phyloP scores from a whole-genome alignment of 371 early-diverging fungal genomes.

The Synchytrium microbalum region DNA sequence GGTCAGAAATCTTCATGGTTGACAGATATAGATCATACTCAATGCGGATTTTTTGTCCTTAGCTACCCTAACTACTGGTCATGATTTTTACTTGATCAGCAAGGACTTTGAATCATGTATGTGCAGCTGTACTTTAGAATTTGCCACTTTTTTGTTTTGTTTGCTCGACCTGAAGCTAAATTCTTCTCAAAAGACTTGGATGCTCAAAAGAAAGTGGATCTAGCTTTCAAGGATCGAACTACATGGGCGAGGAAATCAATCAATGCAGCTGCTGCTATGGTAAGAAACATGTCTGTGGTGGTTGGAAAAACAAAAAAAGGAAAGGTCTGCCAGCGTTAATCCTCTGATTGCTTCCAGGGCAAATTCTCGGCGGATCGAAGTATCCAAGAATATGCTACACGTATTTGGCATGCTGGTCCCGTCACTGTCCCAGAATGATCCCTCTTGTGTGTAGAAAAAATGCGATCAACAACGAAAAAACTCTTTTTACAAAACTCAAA shows the following conservation, averaged over 20 bases:
- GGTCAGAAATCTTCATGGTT: too few species aligned
- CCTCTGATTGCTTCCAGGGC: conserved; percentile 29
- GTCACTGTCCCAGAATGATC: too few species aligned
- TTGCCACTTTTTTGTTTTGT: conserved; percentile 8
- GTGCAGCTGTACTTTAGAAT: conserved; percentile 4
- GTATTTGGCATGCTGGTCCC: conserved; percentile 60
- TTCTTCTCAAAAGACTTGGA: conserved; percentile 50
- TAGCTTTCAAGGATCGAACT: conserved; percentile 59
- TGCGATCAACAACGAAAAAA: too few species aligned
- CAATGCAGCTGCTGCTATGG: conserved; percentile 79
- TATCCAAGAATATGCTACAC: conserved; percentile 76
- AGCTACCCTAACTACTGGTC: conserved; percentile 62
- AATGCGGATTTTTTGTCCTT: neutral
- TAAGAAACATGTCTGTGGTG: conserved; percentile 82
- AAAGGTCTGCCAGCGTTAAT: conserved; percentile 1
- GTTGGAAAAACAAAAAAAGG: too few species aligned
- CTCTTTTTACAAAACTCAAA: too few species aligned
- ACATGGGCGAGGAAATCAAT: conserved; percentile 78
- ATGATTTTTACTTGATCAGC: conserved; percentile 80
- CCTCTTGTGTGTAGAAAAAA: too few species aligned
- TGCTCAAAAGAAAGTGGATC: conserved; percentile 66
- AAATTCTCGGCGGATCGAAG: conserved; percentile 33
- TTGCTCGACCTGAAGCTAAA: conserved; percentile 8
- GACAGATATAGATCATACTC: too few species aligned
- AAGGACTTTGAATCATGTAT: conserved; percentile 73